A percentile compares a stretch with the other conserved stretches of the same genome.
These are phyloP conservation scores for Penstemon newberryi DNA, from an alignment of 257 asterid genomes.

Conservation along the genomic window DNA sequence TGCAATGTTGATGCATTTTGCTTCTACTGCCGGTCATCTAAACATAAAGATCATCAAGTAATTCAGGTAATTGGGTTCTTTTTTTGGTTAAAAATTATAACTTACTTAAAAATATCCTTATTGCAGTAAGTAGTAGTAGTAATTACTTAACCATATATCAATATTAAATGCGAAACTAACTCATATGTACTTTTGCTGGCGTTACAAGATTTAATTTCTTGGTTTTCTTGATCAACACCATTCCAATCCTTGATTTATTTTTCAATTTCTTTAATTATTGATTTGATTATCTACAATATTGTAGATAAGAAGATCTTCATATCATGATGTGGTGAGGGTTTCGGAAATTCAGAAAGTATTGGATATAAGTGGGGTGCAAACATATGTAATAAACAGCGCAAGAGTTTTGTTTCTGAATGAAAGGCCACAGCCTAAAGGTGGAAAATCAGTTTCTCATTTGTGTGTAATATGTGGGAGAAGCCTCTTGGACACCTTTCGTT, in stretches of 20 bases:
- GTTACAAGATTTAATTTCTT: slow-evolving; percentile 3
- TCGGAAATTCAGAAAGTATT: slow-evolving; percentile 89
- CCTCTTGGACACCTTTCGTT: slow-evolving; percentile 81
- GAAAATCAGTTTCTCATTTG: slow-evolving; percentile 72
- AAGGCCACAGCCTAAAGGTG: slow-evolving; percentile 87
- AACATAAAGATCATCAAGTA: slow-evolving; percentile 87
- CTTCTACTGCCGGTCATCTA: slow-evolving; percentile 77
- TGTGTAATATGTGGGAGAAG: slow-evolving; percentile 87
- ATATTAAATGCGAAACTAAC: too few relatives aligned
- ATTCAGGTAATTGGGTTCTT: slow-evolving; percentile 55
- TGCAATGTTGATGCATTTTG: slow-evolving; percentile 77
- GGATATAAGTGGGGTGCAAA: slow-evolving; percentile 87
- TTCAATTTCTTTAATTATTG: not conserved
- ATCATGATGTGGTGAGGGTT: slow-evolving; percentile 95
- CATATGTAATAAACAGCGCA: slow-evolving; percentile 94
- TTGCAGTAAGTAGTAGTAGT: slow-evolving; percentile 1
- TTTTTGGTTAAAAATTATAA: slow-evolving; percentile 1
- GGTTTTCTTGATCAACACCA: too few relatives aligned
- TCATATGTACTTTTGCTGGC: slow-evolving; percentile 3
- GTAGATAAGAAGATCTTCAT: slow-evolving; percentile 92
- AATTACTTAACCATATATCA: too few relatives aligned
- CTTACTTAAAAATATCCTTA: slow-evolving; percentile 7
- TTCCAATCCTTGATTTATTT: not conserved
- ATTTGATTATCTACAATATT: not conserved
- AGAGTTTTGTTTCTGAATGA: slow-evolving; percentile 91